Conservation (phyloP, 345 rosid genomes). For the Salix arbutifolia region DNA sequence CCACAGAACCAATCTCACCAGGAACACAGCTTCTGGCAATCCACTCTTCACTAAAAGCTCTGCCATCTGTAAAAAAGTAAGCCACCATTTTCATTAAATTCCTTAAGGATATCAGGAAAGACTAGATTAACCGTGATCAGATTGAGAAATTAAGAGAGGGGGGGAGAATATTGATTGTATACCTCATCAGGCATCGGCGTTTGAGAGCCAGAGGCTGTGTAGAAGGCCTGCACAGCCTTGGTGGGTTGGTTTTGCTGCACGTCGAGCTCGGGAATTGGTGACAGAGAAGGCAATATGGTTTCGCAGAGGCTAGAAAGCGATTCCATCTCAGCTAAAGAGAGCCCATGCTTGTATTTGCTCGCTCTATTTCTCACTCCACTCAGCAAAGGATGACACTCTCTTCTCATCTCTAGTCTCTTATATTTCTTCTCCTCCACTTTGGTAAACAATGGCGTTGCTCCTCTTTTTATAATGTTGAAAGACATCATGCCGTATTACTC, state of each 20-base stretch:
- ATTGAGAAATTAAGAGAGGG: too few relatives aligned
- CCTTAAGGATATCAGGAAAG: too few relatives aligned
- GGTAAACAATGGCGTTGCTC: too few relatives aligned
- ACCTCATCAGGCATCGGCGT: constrained; percentile 39
- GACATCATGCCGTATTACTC: too few relatives aligned
- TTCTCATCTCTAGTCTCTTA: constrained; percentile 9
- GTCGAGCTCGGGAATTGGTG: not conserved
- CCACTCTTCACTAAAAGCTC: constrained; percentile 33
- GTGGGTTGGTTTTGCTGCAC: constrained; percentile 11
- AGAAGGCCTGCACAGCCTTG: constrained; percentile 40
- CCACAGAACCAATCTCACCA: constrained; percentile 41
- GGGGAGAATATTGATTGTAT: not conserved
- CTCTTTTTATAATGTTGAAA: too few relatives aligned
- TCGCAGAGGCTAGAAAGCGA: constrained; percentile 51
- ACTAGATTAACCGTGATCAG: too few relatives aligned
- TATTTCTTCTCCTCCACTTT: not conserved
- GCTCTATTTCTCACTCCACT: constrained; percentile 19
- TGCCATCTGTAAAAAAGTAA: constrained; percentile 29
- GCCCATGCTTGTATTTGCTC: constrained; percentile 27
- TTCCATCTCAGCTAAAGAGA: constrained; percentile 49
- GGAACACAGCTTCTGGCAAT: constrained; percentile 23
- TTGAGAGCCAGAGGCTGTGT: constrained; percentile 44
- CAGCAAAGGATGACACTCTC: constrained; percentile 35
- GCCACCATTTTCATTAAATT: too few relatives aligned
- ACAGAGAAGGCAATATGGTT: constrained; percentile 46